phyloP scores from a whole-genome alignment of 108 stramenopile genomes.

The Pseudonitzschia pungens region DNA sequence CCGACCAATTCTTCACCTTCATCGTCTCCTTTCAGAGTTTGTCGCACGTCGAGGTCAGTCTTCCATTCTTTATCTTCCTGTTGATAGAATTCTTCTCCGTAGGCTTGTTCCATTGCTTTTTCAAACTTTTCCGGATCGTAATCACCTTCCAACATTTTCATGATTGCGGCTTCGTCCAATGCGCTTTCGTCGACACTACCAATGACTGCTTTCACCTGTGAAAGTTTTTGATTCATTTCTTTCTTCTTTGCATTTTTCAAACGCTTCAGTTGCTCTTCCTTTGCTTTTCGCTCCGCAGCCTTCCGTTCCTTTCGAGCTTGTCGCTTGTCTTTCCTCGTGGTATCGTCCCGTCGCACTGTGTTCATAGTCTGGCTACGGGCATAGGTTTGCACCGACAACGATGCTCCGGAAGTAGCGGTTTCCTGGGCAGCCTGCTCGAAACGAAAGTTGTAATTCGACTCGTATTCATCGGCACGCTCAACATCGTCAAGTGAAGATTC shows the following conservation, averaged over 20 bases:
- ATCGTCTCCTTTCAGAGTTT: conserved; percentile 49
- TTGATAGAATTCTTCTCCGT: conserved; percentile 94
- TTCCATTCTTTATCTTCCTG: conserved; percentile 87
- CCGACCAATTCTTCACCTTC: conserved; percentile 59
- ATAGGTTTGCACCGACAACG: conserved; percentile 72
- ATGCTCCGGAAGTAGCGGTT: conserved; percentile 52
- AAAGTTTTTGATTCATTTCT: conserved; percentile 81
- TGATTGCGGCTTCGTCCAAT: conserved; percentile 72
- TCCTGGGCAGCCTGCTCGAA: conserved; percentile 92
- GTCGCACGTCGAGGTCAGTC: conserved; percentile 69
- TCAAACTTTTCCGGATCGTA: conserved; percentile 95
- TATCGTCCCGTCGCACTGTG: conserved; percentile 90
- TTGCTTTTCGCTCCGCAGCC: conserved; percentile 88
- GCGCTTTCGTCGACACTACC: conserved; percentile 46
- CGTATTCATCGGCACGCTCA: conserved; percentile 94
- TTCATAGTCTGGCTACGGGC: conserved; percentile 69
- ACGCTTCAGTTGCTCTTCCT: conserved; percentile 93
- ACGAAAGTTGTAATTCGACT: conserved; percentile 98
- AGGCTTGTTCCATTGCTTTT: conserved; percentile 79
- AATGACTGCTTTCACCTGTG: conserved; percentile 78
- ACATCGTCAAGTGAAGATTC: conserved; percentile 86
- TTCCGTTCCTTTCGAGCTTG: conserved; percentile 89
- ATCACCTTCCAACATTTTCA: conserved; percentile 92
- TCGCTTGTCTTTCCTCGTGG: conserved; percentile 87
- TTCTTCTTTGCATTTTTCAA: conserved; percentile 95